phyloP scores from a whole-genome alignment of 2,329 filamentous ascomycete genomes.

The Aspergillus uvarum region DNA sequence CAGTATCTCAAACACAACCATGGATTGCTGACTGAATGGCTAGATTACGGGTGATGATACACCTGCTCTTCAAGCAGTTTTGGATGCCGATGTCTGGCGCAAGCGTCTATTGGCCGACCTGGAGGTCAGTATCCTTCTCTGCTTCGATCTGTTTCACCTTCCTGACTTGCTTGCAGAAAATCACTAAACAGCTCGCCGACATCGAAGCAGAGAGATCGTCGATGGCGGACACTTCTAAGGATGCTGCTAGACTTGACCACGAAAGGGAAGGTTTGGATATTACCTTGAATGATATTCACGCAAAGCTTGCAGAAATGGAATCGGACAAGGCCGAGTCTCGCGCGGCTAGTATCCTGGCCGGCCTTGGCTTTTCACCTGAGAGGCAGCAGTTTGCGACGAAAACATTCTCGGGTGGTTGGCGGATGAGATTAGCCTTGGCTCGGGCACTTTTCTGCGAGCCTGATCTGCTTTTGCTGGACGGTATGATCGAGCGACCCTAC shows the following conservation, averaged over 20 bases:
- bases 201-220: constrained; percentile 75
- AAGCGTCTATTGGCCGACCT: constrained; percentile 92
- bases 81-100: constrained; percentile 97
- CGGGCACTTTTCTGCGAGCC: constrained; percentile 97
- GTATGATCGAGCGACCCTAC: constrained; percentile 96
- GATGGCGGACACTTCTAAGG: constrained; percentile 87
- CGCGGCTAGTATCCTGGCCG: constrained; percentile 92
- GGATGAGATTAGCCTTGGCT: constrained; percentile 94
- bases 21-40: constrained; percentile 19
- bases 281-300: constrained; percentile 86
- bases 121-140: constrained; percentile 56
- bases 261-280: constrained; percentile 88
- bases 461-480: constrained; percentile 87
- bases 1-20: neutral
- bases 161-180: constrained; percentile 56
- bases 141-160: neutral
- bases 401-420: constrained; percentile 99
- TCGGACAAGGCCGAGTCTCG: constrained; percentile 96
- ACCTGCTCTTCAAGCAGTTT: constrained; percentile 85
- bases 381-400: constrained; percentile 90
- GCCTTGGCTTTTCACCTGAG: constrained; percentile 93
- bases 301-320: constrained; percentile 96
- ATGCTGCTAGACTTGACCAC: constrained; percentile 79
- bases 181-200: constrained; percentile 69
- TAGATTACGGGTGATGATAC: constrained; percentile 95